Base-by-base conservation (phyloP, 2,329 filamentous ascomycete genomes). In the Lithohypha guttulata region DNA sequence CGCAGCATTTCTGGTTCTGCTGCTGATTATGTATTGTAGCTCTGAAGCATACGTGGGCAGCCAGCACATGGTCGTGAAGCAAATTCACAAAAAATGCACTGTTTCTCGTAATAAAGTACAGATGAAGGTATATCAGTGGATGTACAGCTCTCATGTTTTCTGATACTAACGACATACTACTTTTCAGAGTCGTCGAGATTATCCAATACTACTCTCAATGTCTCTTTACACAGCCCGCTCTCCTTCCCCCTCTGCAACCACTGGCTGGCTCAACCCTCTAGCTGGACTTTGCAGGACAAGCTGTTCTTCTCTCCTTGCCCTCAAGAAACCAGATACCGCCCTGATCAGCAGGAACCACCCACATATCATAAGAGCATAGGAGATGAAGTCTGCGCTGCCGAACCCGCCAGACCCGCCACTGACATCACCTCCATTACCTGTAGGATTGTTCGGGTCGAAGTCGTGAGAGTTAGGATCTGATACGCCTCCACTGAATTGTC, bases 311-410 rank as follows among this genome's bases (percentile, higher is more conserved):
- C 85, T 73, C 56, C 89, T 74, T 25, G 86, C 91, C 50, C 79
- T 76, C 46, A 96, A 64, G 57, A 91, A 98, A 58, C 96, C 87
- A 52, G 81, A 86, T 13, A 94, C 77, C n/a, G 86, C 80, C 60
- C 87, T 77, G 56, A 98, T 96, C 46, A 98, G 68, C 46, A 98
- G 86, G 56, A 96, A 96, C 91, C 91, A 98, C 4, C 91, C 91
- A 1, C 93, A 81, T 55, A 98, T 84, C 91, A 98, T 98, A 33
- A 98, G 63, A 11, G 83, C 69, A 54, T 96, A 98, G 8, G 86
- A 84, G 47, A 94, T 68, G 84, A 84, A 95, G 57, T 96, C 87
- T 8, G 47, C 34, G 11, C 44, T 47, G 30, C 45, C 46, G 33
- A 53, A 38, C n/a, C 46, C 39, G 33, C 42, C 33, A 30, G 42